These are phyloP conservation scores for Ailanthus altissimus DNA, from an alignment of 345 rosid genomes.

Conservation along the genomic window DNA sequence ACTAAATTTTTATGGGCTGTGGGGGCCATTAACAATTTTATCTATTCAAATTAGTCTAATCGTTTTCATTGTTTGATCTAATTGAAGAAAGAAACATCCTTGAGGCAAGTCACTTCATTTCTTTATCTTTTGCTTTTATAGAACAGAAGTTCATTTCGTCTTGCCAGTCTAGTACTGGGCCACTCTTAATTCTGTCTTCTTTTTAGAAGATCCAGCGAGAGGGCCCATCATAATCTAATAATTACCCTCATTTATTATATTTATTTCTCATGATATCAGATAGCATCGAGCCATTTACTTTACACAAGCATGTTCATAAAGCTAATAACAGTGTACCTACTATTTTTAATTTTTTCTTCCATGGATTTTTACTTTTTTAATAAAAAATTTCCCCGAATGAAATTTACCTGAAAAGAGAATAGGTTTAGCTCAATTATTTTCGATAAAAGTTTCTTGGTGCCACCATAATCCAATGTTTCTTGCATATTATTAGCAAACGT, in stretches of 20 bases:
- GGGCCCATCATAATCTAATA: conserved; percentile 29
- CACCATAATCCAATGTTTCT: not conserved
- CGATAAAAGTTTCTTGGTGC: not conserved
- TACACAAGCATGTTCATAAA: conserved; percentile 5
- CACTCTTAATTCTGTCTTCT: conserved; percentile 34
- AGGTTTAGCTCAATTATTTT: not conserved
- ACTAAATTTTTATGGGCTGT: not conserved
- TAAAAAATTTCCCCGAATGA: not conserved
- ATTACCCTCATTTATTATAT: conserved; percentile 10
- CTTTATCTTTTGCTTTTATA: conserved; percentile 23
- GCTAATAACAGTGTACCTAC: not conserved
- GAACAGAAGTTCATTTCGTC: conserved; percentile 21
- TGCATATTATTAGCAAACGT: not conserved
- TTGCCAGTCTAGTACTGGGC: conserved; percentile 19
- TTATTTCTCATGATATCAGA: conserved; percentile 16
- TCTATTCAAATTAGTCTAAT: not conserved
- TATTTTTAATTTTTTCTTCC: not conserved
- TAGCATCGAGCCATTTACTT: not conserved
- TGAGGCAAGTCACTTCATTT: conserved; percentile 19
- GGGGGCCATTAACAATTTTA: conserved; percentile 20
- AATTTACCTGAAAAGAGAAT: not conserved
- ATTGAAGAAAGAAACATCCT: conserved; percentile 8
- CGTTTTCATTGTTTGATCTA: not conserved
- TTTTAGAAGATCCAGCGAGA: conserved; percentile 32
- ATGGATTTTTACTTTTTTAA: not conserved